These are phyloP conservation scores for Erythrophleum fordii DNA, from an alignment of 306 rosid species.

Conservation along the genomic window DNA sequence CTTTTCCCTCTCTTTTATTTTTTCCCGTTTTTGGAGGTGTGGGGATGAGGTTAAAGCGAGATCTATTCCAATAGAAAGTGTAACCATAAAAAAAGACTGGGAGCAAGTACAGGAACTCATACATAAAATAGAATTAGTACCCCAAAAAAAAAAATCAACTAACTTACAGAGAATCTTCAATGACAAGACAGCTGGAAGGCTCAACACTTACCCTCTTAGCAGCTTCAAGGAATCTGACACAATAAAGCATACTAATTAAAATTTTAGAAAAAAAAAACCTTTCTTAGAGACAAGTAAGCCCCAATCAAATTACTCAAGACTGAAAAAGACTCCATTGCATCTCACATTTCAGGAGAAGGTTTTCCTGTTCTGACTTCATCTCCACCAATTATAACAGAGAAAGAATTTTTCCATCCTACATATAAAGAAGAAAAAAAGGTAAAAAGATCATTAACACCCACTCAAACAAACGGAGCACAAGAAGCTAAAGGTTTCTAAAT, in stretches of 20 bases:
- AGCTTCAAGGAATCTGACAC: conserved; percentile 79
- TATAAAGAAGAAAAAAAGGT: conserved; percentile 21
- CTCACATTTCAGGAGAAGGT: conserved; percentile 96
- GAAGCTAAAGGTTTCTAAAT: conserved; percentile 35
- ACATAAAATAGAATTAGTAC: no score
- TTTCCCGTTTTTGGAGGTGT: background rate
- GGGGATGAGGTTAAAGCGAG: background rate
- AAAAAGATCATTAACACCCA: background rate
- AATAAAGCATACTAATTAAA: conserved; percentile 35
- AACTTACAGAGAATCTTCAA: conserved; percentile 91
- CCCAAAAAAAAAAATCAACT: background rate
- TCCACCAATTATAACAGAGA: conserved; percentile 78
- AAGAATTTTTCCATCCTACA: conserved; percentile 89
- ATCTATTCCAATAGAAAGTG: conserved; percentile 4
- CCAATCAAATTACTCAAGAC: background rate
- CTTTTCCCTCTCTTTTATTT: background rate
- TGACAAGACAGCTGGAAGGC: conserved; percentile 83
- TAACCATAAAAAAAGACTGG: conserved; percentile 14
- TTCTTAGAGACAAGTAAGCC: conserved; percentile 29
- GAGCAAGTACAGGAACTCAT: conserved; percentile 13
- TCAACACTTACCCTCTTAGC: conserved; percentile 67
- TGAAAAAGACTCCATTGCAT: conserved; percentile 31
- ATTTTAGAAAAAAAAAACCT: conserved; percentile 27
- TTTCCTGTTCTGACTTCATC: conserved; percentile 81
- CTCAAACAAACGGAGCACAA: conserved; percentile 4